Evolutionary conservation across 73 alveolate genomes (phyloP), one percentile per base, ranked within the genome.

Genomic region (Blepharisma stoltei): DNA sequence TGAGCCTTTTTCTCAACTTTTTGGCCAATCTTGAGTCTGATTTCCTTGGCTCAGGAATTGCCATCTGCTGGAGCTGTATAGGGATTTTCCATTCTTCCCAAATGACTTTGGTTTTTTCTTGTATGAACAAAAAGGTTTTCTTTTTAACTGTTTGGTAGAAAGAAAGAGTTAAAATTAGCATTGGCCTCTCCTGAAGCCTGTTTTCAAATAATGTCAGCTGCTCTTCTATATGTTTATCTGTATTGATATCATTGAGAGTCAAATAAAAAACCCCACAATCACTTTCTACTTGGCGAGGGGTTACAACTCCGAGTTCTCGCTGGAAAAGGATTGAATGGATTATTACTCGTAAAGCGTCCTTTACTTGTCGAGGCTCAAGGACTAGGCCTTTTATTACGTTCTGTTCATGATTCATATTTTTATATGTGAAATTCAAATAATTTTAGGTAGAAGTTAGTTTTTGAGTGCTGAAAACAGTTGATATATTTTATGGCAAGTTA

Each of bases 11-110:
- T 18, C 65, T 50, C 3, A 50, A 14, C 4, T 18, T 18, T 50
- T 50, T 50, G 21, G 21, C 65, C n/a, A 50, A 11, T 50, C 21
- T 50, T 18, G 21, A 50, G 21, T 50, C 65, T 4, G 21, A 14
- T 50, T 50, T 50, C 4, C 21, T 50, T 18, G 65, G 21, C 21
- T 50, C 65, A 11, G 65, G 65, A 50, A 50, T 18, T 14, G 21
- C 4, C 41, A 32, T 32, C 41, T 32, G 41, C 41, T 32, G 41
- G 41, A 32, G 41, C 21, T 18, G n/a, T 14, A 50, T 18, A 50
- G 65, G 65, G 21, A 50, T 14, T 18, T 50, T 50, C 65, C 65
- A 50, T 4, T 50, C 65, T 50, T 50, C 65, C 65, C 65, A 50
- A 1, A 50, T 18, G 27, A 11, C 21, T 50, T 50, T 50, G 21